Evolutionary conservation across 2,329 filamentous ascomycete species (phyloP).

Genomic region (Fusarium cicatricum): DNA sequence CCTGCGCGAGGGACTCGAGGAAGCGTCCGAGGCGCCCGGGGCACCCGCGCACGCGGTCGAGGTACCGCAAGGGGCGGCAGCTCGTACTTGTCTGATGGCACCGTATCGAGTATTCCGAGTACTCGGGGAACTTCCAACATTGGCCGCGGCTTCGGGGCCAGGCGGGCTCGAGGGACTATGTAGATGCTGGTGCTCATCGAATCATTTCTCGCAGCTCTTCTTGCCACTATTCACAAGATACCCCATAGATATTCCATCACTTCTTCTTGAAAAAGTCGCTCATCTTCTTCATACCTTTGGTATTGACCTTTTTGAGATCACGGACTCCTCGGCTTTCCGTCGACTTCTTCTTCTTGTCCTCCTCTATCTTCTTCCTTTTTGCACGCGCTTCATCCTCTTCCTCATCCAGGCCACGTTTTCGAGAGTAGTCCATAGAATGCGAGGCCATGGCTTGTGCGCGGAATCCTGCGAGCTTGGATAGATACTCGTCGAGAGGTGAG

Average conservation of each 20-base stretch:
- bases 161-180: conserved; percentile 47
- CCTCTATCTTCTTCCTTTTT: conserved; percentile 86
- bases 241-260: conserved; percentile 40
- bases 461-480: conserved; percentile 70
- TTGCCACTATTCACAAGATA: conserved; percentile 38
- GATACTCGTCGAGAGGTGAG: conserved; percentile 72
- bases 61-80: conserved; percentile 40
- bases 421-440: conserved; percentile 75
- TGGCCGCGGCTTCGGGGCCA: conserved; percentile 46
- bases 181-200: conserved; percentile 15
- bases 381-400: conserved; percentile 70
- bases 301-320: conserved; percentile 89
- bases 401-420: conserved; percentile 73
- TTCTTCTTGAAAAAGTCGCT: conserved; percentile 90
- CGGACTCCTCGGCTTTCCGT: conserved; percentile 78
- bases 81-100: conserved; percentile 42
- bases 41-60: conserved; percentile 43
- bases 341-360: conserved; percentile 85
- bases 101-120: conserved; percentile 40
- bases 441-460: conserved; percentile 76
- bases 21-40: conserved; percentile 43
- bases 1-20: conserved; percentile 44
- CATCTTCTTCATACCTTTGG: conserved; percentile 94
- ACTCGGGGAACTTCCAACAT: conserved; percentile 48
- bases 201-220: conserved; percentile 3